These are phyloP conservation scores for Chimonanthus salicifolius DNA, from an alignment of 164 flowering plant species.

Conservation along the genomic window DNA sequence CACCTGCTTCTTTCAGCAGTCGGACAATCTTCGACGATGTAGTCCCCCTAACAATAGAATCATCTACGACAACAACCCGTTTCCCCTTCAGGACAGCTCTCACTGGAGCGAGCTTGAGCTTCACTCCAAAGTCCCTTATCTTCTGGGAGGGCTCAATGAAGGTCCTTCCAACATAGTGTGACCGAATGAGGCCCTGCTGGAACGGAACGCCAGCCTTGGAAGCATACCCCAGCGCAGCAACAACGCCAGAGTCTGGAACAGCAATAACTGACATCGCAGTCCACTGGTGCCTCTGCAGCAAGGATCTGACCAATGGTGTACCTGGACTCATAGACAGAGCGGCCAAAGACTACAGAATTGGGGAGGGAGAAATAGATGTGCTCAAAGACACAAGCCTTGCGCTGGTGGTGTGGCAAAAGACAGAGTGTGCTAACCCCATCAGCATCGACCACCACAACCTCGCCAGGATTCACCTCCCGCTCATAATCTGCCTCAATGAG, in stretches of 20 bases:
- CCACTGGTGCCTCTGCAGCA: slow-evolving; percentile 81
- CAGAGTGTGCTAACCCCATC: slow-evolving; percentile 59
- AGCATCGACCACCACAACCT: slow-evolving; percentile 71
- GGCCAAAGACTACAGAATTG: slow-evolving; percentile 72
- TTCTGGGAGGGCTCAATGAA: slow-evolving; percentile 88
- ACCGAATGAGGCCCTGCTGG: slow-evolving; percentile 74
- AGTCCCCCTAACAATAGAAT: slow-evolving; percentile 90
- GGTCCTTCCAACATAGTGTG: slow-evolving; percentile 87
- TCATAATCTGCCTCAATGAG: slow-evolving; percentile 82
- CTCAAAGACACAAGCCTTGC: slow-evolving; percentile 79
- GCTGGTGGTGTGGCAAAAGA: slow-evolving; percentile 51
- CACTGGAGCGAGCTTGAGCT: slow-evolving; percentile 80
- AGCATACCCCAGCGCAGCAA: slow-evolving; percentile 93
- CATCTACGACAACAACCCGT: slow-evolving; percentile 94
- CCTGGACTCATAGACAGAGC: slow-evolving; percentile 73
- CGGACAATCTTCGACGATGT: slow-evolving; percentile 89
- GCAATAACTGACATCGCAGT: slow-evolving; percentile 93
- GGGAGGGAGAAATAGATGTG: slow-evolving; percentile 86
- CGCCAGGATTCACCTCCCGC: slow-evolving; percentile 87
- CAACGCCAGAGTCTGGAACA: slow-evolving; percentile 84
- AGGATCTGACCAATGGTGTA: slow-evolving; percentile 58
- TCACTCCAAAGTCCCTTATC: slow-evolving; percentile 86
- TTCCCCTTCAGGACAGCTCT: slow-evolving; percentile 71
- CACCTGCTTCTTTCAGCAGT: slow-evolving; percentile 81
- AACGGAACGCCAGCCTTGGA: slow-evolving; percentile 73